These are phyloP conservation scores for Pseudogymnoascus sp. DNA, from an alignment of 2,329 filamentous ascomycete species.

Conservation along the genomic window DNA sequence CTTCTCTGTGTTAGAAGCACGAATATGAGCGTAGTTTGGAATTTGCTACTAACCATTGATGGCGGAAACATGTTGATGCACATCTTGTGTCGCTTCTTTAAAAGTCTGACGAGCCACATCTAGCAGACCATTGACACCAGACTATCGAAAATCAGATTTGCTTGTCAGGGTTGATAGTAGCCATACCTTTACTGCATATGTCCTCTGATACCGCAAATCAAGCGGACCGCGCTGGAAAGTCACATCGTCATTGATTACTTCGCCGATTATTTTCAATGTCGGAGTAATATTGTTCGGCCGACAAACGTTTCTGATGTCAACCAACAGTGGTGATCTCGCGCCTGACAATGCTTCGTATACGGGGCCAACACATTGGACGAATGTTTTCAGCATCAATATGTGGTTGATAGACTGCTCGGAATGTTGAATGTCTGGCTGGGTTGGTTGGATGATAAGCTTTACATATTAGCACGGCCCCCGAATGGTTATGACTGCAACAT, in stretches of 20 bases:
- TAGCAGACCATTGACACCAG: conserved; percentile 74
- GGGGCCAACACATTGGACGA: conserved; percentile 58
- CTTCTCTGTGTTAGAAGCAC: conserved; percentile 16
- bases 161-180: neutral
- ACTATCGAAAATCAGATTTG: conserved; percentile 34
- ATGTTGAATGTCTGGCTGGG: conserved; percentile 54
- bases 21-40: neutral
- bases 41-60: conserved; percentile 47
- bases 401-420: conserved; percentile 80
- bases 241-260: conserved; percentile 72
- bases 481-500: conserved; percentile 19
- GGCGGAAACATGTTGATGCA: conserved; percentile 60
- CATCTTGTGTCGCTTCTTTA: conserved; percentile 77
- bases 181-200: conserved; percentile 72
- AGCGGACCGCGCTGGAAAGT: conserved; percentile 69
- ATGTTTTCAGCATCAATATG: conserved; percentile 78
- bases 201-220: conserved; percentile 81
- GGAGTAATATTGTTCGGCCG: conserved; percentile 51
- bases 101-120: conserved; percentile 85
- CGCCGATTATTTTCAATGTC: conserved; percentile 57
- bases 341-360: conserved; percentile 61
- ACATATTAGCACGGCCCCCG: conserved; percentile 16
- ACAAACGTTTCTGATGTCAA: conserved; percentile 63
- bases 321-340: conserved; percentile 55
- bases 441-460: conserved; percentile 69